Evolutionary conservation across 2,329 filamentous ascomycete species (phyloP), one percentile per base, ranked within the genome.

Genomic region (Penicillium sp.): DNA sequence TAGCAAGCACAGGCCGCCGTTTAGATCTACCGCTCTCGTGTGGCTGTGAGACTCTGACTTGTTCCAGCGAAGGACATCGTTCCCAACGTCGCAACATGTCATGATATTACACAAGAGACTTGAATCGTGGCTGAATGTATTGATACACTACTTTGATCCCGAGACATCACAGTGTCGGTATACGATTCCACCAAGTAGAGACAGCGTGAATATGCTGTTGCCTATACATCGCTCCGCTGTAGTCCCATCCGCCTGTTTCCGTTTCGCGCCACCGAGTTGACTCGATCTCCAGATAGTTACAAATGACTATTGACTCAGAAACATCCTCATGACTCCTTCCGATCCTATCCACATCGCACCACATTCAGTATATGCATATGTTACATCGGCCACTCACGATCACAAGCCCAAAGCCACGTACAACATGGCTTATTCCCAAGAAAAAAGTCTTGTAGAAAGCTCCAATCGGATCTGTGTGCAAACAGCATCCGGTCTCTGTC

Each of bases 331-430:
- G 6, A 8, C 11, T 35, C 28, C 28, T 2, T n/a, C 28, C 28
- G 25, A 7, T 28, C 16, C 43, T 26, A n/a, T 46, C 43, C 25
- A 28, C 13, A 5, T 16, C 25, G 25, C 43, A n/a, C 43, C 25
- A 28, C 25, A 28, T 28, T 16, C 30, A 33, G 13, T 25, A 28
- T 46, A 7, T 22, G 14, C 16, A 30, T 14, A 35, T 19, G 14
- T 16, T 26, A 51, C 28, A 19, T n/a, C 28, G 6, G 46, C 14
- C 28, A 13, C 28, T 22, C 16, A n/a, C 46, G 6, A 49, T 49
- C 46, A 49, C 48, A 35, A 35, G 48, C 48, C 48, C 35, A 35
- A 51, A 35, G 30, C 48, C 48, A 51, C 48, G 48, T 49, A 46
- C 48, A 33, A 22, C 30, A 35, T 26, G 40, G 40, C 10, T 14